Evolutionary conservation across 2,329 filamentous ascomycete species (phyloP), one percentile per base, ranked within the genome.

Genomic region (Trichoderma polysporum): DNA sequence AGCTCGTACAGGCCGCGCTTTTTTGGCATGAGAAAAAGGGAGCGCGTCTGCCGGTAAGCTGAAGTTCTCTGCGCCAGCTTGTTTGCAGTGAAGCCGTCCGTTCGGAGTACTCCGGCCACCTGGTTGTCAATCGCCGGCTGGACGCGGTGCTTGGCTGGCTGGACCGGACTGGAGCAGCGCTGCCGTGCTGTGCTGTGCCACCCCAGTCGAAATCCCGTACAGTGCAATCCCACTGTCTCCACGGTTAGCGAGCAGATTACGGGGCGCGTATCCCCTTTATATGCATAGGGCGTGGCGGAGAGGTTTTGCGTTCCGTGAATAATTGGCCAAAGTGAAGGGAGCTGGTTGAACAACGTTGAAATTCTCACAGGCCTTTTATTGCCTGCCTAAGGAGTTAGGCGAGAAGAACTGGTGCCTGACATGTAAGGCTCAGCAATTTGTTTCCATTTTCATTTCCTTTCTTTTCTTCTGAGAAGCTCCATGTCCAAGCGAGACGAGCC

Each of bases 311-410:
- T 49, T 33, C 19, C 57, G 57, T 5, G 15, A 29, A 27, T n/a
- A 50, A 61, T 61, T 17, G n/a, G n/a, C 12, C 15, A 64, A 22
- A 64, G 27, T 31, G 60, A 35, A 47, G 39, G 61, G 39, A 19
- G 27, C 52, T 39, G 39, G 39, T 25, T 37, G 19, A n/a, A 58
- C 41, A 39, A n/a, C n/a, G n/a, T 29, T 13, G 15, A 65, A 49
- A 65, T 65, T 65, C 62, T 65, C 62, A 65, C 61, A 39, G 62
- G 62, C 33, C 25, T 39, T 13, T 22, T 35, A 22, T 17, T 4
- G 19, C 27, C n/a, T 39, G 62, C 62, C 62, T 65, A 31, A 58
- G 22, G n/a, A n/a, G 13, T 58, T 31, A 65, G 62, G 62, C 62
- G 25, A 17, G 7, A 35, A 65, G 4, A 50, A 45, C 4, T 25